Evolutionary conservation across 306 rosid species (phyloP), one percentile per base, ranked within the genome.

Genomic region (Leucaena leucocephala): DNA sequence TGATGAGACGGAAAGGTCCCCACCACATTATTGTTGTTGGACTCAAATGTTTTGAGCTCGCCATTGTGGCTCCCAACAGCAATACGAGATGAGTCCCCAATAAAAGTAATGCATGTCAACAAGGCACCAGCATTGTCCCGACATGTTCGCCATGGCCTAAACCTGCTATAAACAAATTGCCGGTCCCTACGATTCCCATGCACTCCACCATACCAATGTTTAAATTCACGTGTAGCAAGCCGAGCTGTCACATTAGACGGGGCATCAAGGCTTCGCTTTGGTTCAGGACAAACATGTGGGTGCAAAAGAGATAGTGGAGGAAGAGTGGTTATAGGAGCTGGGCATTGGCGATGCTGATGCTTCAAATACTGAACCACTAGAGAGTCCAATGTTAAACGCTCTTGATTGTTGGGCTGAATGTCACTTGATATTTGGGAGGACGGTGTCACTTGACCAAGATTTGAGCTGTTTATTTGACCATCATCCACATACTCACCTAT

Each of bases 271-370:
- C 93, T 88, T 62, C 97, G 88, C 78, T 90, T 96, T 43, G 98
- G 99, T 84, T 96, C 98, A 33, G 99, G 99, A 82, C 99, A 96
- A 80, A 96, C 94, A 64, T 96, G 99, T 4, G 94, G 97, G 57
- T 93, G 94, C 40, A 96, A 73, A 48, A 96, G 92, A 82, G 99
- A 96, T 46, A 96, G 85, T 8, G 99, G 99, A 39, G 99, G 99
- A 72, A 96, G 99, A 35, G 99, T 96, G 45, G 99, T 96, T 78
- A 96, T 96, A 39, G 99, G 99, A 12, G 99, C 97, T 17, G 99
- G 91, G 73, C 99, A 96, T 81, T 96, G 99, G 55, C 98, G 99
- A 84, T 96, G 99, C 87, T 96, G 99, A 86, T 96, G 98, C 87
- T 93, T 96, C 76, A 96, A 82, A 87, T 93, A 96, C 87, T 96